Conservation (phyloP, 202 grass and related monocot species). For the Carex arenaria region DNA sequence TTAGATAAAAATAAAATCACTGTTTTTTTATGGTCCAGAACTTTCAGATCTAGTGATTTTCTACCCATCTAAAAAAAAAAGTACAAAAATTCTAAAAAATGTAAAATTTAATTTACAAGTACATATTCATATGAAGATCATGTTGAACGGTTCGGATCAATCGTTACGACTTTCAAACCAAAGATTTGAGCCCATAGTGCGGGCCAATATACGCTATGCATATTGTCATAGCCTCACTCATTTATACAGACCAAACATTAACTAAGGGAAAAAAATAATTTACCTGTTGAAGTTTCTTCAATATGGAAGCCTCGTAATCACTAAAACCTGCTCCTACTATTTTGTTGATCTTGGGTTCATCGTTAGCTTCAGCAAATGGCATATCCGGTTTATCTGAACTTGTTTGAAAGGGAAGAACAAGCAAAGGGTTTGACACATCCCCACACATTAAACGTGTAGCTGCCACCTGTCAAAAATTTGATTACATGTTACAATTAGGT, state of each 20-base stretch:
- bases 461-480: constrained; percentile 31
- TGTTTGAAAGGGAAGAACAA: constrained; percentile 55
- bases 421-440: constrained; percentile 44
- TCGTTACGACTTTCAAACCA: too few relatives aligned
- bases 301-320: constrained; percentile 69
- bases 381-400: constrained; percentile 17
- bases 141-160: too few relatives aligned
- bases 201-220: too few relatives aligned
- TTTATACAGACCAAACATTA: not conserved
- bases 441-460: constrained; percentile 37
- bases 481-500: not conserved
- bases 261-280: not conserved
- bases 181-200: too few relatives aligned
- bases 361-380: constrained; percentile 28
- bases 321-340: constrained; percentile 70
- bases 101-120: too few relatives aligned
- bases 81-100: too few relatives aligned
- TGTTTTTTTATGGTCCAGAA: too few relatives aligned
- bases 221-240: too few relatives aligned
- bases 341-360: constrained; percentile 39
- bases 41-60: too few relatives aligned
- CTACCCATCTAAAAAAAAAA: too few relatives aligned
- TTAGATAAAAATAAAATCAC: too few relatives aligned
- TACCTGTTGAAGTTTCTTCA: constrained; percentile 92
- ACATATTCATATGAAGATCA: too few relatives aligned